A percentile compares a stretch with the other conserved stretches of the same genome.
Conservation (phyloP, 2,329 filamentous ascomycete genomes). For the Dothidotthia symphoricarpi region DNA sequence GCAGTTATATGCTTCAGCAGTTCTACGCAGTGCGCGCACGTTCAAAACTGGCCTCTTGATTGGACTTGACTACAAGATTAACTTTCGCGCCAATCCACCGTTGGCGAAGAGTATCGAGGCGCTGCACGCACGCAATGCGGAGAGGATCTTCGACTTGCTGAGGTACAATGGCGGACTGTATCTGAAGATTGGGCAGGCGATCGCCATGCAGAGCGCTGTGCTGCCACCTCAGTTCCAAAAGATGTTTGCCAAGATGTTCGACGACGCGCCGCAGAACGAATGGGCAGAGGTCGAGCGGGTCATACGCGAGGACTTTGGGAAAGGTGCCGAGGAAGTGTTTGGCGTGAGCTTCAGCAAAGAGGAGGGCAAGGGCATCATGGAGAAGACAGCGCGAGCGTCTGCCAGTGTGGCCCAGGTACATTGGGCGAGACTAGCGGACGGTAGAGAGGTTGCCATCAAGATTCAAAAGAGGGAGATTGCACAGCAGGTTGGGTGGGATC, state of each 20-base stretch:
- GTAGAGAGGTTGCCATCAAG: slow-evolving; percentile 90
- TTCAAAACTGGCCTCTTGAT: slow-evolving; percentile 77
- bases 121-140: slow-evolving; percentile 79
- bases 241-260: slow-evolving; percentile 97
- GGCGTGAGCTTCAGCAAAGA: slow-evolving; percentile 77
- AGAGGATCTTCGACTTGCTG: slow-evolving; percentile 77
- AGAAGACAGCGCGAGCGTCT: slow-evolving; percentile 70
- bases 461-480: slow-evolving; percentile 94
- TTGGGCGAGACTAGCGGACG: slow-evolving; percentile 83
- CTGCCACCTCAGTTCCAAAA: slow-evolving; percentile 91
- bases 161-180: slow-evolving; percentile 88
- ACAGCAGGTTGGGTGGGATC: slow-evolving; percentile 87
- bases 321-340: slow-evolving; percentile 84
- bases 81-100: slow-evolving; percentile 79
- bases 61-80: slow-evolving; percentile 92
- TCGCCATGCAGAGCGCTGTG: slow-evolving; percentile 96
- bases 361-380: slow-evolving; percentile 63
- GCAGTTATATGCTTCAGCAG: slow-evolving; percentile 73
- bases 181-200: slow-evolving; percentile 95
- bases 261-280: slow-evolving; percentile 89
- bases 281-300: slow-evolving; percentile 86
- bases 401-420: slow-evolving; percentile 97
- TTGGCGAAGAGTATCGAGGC: slow-evolving; percentile 71
- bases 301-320: slow-evolving; percentile 81
- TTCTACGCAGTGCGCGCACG: slow-evolving; percentile 76